These are phyloP conservation scores for Xylaria venustula DNA, from an alignment of 495 filamentous ascomycete genomes.

Conservation along the genomic window DNA sequence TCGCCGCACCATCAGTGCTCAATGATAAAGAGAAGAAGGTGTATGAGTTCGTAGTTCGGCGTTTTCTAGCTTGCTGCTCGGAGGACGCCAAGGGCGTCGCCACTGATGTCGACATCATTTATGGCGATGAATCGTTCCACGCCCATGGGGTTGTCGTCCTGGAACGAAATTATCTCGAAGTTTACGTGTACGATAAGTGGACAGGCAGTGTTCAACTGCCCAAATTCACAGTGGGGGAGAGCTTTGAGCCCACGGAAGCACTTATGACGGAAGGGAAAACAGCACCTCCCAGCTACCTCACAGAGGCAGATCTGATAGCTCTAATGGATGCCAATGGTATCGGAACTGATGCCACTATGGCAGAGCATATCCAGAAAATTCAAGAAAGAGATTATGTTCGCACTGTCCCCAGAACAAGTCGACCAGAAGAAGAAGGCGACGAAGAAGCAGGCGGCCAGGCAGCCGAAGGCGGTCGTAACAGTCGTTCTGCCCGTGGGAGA, in stretches of 20 bases:
- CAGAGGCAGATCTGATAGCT: constrained; percentile 94
- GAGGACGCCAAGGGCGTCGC: constrained; percentile 85
- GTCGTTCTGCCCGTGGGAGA: constrained; percentile 48
- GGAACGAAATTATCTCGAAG: constrained; percentile 88
- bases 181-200: constrained; percentile 97
- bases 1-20: constrained; percentile 62
- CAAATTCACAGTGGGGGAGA: constrained; percentile 70
- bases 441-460: constrained; percentile 34
- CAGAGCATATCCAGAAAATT: constrained; percentile 95
- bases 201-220: constrained; percentile 82
- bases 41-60: constrained; percentile 91
- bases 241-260: constrained; percentile 86
- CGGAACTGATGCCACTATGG: constrained; percentile 98
- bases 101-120: constrained; percentile 80
- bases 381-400: constrained; percentile 83
- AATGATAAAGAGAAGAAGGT: constrained; percentile 68
- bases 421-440: constrained; percentile 26
- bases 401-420: constrained; percentile 51
- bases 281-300: constrained; percentile 77
- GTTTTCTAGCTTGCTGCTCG: constrained; percentile 95
- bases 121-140: constrained; percentile 79
- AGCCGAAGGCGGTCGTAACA: constrained; percentile 37
- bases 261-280: constrained; percentile 88
- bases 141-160: constrained; percentile 82
- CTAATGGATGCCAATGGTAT: constrained; percentile 99